Percentiles rank a stretch among this genome's conserved stretches.
Evolutionary conservation across 768 basidiomycete genomes (phyloP).

Genomic region (Lactifluus piperatus): DNA sequence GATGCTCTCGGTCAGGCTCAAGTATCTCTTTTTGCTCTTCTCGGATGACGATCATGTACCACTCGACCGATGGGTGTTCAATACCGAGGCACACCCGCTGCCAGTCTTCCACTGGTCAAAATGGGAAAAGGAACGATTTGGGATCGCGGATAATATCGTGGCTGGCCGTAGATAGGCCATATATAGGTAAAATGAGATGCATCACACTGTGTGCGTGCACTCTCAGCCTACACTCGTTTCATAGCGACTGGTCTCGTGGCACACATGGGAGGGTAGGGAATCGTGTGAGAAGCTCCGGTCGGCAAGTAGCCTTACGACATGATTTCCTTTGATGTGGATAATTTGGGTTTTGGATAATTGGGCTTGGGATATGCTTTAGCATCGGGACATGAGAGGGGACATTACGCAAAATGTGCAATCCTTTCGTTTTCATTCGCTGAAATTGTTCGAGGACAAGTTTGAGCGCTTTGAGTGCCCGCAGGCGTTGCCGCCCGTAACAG

Average conservation of each 20-base stretch:
- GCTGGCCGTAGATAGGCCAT: not conserved
- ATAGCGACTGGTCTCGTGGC: not conserved
- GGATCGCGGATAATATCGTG: constrained; percentile 21
- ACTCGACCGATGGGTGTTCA: constrained; percentile 39
- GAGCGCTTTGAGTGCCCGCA: too few species aligned
- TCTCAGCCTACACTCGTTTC: too few species aligned
- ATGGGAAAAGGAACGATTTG: constrained; percentile 39
- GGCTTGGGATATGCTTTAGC: not conserved
- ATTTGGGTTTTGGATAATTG: not conserved
- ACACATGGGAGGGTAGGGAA: not conserved
- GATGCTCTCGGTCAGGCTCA: constrained; percentile 35
- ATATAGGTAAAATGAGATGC: too few species aligned
- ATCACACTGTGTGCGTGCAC: too few species aligned
- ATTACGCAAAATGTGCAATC: not conserved
- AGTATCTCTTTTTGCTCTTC: constrained; percentile 67
- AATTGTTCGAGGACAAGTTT: not conserved
- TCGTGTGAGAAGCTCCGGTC: too few species aligned
- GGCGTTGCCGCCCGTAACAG: too few species aligned
- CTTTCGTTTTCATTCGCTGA: not conserved
- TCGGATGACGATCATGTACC: constrained; percentile 49
- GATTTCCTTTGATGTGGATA: not conserved
- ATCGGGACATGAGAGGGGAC: not conserved
- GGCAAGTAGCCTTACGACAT: not conserved
- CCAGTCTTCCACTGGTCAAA: constrained; percentile 59
- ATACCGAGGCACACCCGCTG: constrained; percentile 65